Conservation (phyloP, 2,329 filamentous ascomycete species). For the Pestalotiopsis sp. region DNA sequence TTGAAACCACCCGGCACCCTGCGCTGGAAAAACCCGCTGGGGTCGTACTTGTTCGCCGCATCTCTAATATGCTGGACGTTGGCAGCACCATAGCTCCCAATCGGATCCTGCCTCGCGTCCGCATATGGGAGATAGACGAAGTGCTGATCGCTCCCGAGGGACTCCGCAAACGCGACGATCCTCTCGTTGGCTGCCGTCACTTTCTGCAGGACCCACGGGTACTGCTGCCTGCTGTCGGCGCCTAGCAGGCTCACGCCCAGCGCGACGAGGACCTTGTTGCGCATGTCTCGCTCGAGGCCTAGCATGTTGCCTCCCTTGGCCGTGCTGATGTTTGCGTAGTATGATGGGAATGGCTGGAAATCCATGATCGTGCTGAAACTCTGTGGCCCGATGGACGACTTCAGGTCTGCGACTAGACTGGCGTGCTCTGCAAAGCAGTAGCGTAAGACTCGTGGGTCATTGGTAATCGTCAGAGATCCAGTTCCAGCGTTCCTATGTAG, state of each 20-base stretch:
- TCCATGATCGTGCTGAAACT: background rate
- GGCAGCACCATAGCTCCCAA: conserved; percentile 29
- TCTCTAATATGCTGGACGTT: conserved; percentile 27
- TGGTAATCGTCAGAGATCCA: background rate
- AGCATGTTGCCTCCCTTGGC: conserved; percentile 29
- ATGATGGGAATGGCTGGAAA: background rate
- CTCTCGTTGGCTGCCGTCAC: background rate
- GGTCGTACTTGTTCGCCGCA: background rate
- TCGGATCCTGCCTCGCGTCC: conserved; percentile 27
- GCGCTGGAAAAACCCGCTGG: background rate
- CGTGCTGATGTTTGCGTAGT: conserved; percentile 2
- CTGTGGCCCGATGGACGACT: background rate
- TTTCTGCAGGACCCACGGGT: background rate
- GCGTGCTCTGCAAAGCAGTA: background rate
- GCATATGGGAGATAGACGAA: conserved; percentile 37
- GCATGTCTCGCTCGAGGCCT: conserved; percentile 19
- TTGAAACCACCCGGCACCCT: background rate
- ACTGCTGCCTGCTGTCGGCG: background rate
- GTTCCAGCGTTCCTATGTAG: background rate
- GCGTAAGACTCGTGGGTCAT: background rate
- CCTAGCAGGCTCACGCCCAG: conserved; percentile 9
- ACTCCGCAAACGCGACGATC: background rate
- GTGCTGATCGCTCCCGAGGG: conserved; percentile 21
- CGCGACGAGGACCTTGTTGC: conserved; percentile 21
- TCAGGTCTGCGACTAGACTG: background rate